A percentile compares a stretch with the other conserved stretches of the same genome.
phyloP scores from a whole-genome alignment of 441 rosid species.

The Arabidopsis hybrid region DNA sequence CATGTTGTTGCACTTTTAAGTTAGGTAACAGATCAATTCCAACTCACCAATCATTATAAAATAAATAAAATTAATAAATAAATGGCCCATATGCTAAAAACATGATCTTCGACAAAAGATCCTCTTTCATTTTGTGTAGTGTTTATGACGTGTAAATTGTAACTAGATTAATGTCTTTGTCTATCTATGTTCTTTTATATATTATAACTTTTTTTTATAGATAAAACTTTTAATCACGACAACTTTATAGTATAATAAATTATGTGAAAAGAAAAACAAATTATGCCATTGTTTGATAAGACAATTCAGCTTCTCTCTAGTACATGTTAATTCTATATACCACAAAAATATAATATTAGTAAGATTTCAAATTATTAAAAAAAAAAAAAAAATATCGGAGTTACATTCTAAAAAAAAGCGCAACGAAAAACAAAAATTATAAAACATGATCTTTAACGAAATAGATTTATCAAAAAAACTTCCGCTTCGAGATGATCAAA shows the following conservation, averaged over 20 bases:
- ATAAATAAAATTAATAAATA: constrained; percentile 17
- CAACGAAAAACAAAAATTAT: too few relatives aligned
- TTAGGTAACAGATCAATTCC: constrained; percentile 49
- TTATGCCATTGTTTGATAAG: not conserved
- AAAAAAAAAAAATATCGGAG: too few relatives aligned
- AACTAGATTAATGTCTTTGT: constrained; percentile 29
- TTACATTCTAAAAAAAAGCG: too few relatives aligned
- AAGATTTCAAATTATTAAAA: too few relatives aligned
- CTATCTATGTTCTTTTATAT: constrained; percentile 26
- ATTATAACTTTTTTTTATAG: not conserved
- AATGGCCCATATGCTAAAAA: constrained; percentile 35
- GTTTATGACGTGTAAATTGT: constrained; percentile 39
- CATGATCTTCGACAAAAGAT: constrained; percentile 43
- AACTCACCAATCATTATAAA: constrained; percentile 44
- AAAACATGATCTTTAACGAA: too few relatives aligned
- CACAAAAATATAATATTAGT: too few relatives aligned
- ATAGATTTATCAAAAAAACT: too few relatives aligned
- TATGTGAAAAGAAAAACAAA: not conserved
- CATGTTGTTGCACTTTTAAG: constrained; percentile 48
- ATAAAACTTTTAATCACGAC: not conserved
- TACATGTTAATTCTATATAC: not conserved
- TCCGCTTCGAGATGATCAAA: too few relatives aligned
- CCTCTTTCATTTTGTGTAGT: constrained; percentile 28
- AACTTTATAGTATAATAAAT: not conserved
- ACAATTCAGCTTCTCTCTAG: not conserved